phyloP scores from a whole-genome alignment of 768 basidiomycete species.

The Amanita rubescens region DNA sequence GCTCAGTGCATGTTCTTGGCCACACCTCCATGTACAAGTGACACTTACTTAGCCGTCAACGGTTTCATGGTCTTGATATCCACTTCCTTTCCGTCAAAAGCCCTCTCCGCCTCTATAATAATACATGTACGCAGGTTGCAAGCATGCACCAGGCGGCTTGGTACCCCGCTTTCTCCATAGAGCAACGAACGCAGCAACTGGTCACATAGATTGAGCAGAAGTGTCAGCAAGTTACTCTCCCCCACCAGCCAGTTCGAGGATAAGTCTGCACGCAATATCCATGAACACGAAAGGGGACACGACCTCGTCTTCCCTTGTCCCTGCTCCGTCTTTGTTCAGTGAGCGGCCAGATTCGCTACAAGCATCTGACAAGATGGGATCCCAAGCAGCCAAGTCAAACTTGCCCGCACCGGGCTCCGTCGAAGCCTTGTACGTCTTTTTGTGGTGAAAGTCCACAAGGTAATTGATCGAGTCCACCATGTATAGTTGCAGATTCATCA shows the following conservation, averaged over 20 bases:
- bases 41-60: not conserved
- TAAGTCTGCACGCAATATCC: conserved; percentile 90
- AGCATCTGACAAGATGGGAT: conserved; percentile 39
- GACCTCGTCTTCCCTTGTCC: conserved; percentile 50
- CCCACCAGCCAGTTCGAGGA: conserved; percentile 83
- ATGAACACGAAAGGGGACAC: conserved; percentile 92
- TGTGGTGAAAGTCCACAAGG: conserved; percentile 97
- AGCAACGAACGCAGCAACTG: not conserved
- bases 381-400: conserved; percentile 59
- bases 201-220: not conserved
- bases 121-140: conserved; percentile 4
- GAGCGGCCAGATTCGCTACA: conserved; percentile 53
- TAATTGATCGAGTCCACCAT: conserved; percentile 95
- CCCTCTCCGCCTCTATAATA: not conserved
- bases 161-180: not conserved
- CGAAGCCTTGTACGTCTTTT: conserved; percentile 83
- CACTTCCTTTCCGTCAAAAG: not conserved
- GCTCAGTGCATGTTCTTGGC: not conserved
- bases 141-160: not conserved
- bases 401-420: conserved; percentile 59
- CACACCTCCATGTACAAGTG: not conserved
- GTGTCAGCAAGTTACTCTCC: conserved; percentile 20
- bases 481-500: conserved; percentile 97
- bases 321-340: conserved; percentile 38
- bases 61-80: not conserved